Conservation (phyloP, 1,284 basidiomycete genomes). For the Cryptococcus jaspeensis region DNA sequence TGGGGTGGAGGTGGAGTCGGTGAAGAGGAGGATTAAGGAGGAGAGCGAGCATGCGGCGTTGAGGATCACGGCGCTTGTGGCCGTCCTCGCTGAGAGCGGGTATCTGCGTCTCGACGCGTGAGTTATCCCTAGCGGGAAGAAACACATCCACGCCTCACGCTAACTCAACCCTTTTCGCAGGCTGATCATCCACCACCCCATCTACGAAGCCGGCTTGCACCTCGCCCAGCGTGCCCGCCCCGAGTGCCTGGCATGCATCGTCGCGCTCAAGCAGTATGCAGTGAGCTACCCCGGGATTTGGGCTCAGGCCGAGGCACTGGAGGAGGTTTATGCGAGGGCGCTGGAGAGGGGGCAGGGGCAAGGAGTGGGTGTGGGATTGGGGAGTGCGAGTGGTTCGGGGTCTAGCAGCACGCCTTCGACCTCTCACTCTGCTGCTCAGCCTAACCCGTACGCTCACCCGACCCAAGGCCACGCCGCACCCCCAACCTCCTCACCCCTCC, state of each 20-base stretch:
- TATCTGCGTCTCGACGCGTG: constrained; percentile 62
- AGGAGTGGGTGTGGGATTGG: background rate
- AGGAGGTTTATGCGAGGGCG: constrained; percentile 18
- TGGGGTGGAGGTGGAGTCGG: constrained; percentile 59
- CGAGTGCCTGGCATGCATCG: constrained; percentile 77
- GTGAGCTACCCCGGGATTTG: constrained; percentile 68
- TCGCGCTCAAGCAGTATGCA: constrained; percentile 79
- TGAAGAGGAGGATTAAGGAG: constrained; percentile 67
- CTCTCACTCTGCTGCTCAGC: background rate
- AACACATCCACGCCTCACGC: background rate
- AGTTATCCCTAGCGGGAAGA: constrained; percentile 13
- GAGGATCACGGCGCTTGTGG: constrained; percentile 79
- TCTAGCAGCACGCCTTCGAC: background rate
- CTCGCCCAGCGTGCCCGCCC: constrained; percentile 75
- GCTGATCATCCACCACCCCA: constrained; percentile 71
- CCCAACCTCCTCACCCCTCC: too few relatives aligned
- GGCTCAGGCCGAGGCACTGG: constrained; percentile 65
- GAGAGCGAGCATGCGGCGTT: constrained; percentile 80
- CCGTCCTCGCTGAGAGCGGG: constrained; percentile 75
- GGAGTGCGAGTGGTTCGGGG: background rate
- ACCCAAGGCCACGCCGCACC: too few relatives aligned
- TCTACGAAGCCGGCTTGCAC: constrained; percentile 76
- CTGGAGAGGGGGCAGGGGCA: too few relatives aligned
- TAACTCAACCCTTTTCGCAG: constrained; percentile 9
- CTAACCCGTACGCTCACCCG: too few relatives aligned